Conservation (phyloP, 2,329 filamentous ascomycete genomes). For the Colletotrichum cordylinicola region DNA sequence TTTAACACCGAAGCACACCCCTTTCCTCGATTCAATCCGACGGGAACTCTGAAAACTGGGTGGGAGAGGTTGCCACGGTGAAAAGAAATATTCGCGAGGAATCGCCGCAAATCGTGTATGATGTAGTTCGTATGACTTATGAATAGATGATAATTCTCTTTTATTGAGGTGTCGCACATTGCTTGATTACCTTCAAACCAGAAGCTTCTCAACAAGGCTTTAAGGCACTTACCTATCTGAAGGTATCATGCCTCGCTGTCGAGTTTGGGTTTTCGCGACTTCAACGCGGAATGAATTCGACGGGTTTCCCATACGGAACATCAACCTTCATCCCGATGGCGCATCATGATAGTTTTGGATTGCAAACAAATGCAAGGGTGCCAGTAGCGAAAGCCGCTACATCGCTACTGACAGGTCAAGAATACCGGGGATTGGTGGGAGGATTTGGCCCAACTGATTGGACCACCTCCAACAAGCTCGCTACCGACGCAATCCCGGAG, state of each 20-base stretch:
- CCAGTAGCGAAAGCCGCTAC: neutral
- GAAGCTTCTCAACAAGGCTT: neutral
- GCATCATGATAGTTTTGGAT: neutral
- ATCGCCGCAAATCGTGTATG: neutral
- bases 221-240: too few relatives aligned
- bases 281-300: neutral
- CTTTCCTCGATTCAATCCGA: conserved; percentile 84
- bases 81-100: neutral
- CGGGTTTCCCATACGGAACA: neutral
- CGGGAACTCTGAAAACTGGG: conserved; percentile 77
- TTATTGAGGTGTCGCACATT: neutral
- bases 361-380: neutral
- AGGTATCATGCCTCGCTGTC: too few relatives aligned
- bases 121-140: neutral
- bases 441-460: neutral
- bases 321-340: neutral
- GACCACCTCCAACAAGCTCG: neutral
- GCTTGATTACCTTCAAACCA: neutral
- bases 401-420: neutral
- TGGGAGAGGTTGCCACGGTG: conserved; percentile 75
- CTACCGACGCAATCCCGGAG: neutral
- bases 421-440: neutral
- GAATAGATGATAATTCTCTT: neutral
- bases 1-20: conserved; percentile 96
- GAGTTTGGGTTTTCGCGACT: neutral